phyloP scores from a whole-genome alignment of 768 basidiomycete genomes.

The Hypsizygus marmoreus region DNA sequence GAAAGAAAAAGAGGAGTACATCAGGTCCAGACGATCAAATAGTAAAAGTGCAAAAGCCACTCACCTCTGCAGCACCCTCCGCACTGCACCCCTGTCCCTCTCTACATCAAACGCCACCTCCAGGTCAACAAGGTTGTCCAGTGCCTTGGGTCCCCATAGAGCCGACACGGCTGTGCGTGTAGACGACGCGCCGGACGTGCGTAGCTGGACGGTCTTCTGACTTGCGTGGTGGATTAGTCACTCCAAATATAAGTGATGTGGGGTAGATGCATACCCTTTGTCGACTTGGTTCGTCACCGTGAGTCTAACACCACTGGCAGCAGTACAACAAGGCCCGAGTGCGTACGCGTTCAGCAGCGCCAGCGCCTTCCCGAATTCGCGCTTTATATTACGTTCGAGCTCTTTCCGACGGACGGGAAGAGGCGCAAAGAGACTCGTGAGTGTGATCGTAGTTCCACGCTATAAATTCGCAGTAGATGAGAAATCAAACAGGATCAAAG shows the following conservation, averaged over 20 bases:
- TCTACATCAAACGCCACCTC: constrained; percentile 69
- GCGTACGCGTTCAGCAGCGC: constrained; percentile 85
- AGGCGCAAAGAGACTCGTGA: constrained; percentile 73
- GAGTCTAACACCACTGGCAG: constrained; percentile 71
- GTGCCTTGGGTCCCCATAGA: constrained; percentile 83
- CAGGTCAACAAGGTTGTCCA: constrained; percentile 76
- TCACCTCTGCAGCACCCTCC: constrained; percentile 35
- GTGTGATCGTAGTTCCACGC: constrained; percentile 83
- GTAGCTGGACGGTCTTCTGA: constrained; percentile 67
- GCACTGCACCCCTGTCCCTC: constrained; percentile 55
- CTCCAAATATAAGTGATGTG: background rate
- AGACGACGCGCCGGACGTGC: constrained; percentile 68
- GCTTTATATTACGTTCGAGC: constrained; percentile 82
- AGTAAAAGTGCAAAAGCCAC: background rate
- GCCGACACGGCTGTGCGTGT: constrained; percentile 65
- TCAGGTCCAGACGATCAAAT: too few species aligned
- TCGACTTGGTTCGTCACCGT: constrained; percentile 68
- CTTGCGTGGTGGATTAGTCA: constrained; percentile 32
- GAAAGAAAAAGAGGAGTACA: background rate
- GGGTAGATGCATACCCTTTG: constrained; percentile 59
- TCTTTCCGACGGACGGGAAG: constrained; percentile 93
- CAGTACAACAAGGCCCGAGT: constrained; percentile 73
- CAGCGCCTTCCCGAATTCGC: constrained; percentile 89
- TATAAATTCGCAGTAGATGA: constrained; percentile 30
- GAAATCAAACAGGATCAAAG: background rate